Evolutionary conservation across 257 asterid species (phyloP).

Genomic region (Thymus quinquecostatus): DNA sequence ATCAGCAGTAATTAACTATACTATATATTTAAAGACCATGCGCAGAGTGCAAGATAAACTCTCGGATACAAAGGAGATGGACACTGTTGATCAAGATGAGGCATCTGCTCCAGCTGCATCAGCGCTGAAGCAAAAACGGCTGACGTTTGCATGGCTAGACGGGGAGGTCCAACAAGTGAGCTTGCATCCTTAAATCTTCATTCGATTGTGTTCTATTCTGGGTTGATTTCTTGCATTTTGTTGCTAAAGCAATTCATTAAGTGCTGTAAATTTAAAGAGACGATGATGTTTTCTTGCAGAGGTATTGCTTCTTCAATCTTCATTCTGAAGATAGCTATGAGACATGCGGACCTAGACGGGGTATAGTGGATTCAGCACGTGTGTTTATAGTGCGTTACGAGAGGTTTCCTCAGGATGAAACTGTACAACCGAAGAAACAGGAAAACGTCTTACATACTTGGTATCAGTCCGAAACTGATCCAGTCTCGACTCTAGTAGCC

Average conservation of each 20-base stretch:
- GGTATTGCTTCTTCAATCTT: conserved; percentile 85
- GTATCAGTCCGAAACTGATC: conserved; percentile 68
- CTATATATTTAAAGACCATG: conserved; percentile 70
- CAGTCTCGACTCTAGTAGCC: conserved; percentile 90
- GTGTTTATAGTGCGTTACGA: conserved; percentile 82
- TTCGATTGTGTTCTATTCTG: conserved; percentile 10
- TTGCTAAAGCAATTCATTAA: conserved; percentile 4
- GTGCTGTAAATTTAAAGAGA: conserved; percentile 26
- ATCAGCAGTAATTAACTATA: conserved; percentile 35
- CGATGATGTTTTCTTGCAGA: conserved; percentile 52
- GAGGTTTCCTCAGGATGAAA: conserved; percentile 53
- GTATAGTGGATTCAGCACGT: conserved; percentile 60
- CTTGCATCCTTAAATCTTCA: conserved; percentile 26
- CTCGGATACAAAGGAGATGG: conserved; percentile 45
- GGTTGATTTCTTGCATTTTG: conserved; percentile 21
- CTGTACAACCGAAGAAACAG: conserved; percentile 42
- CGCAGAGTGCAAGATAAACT: conserved; percentile 86
- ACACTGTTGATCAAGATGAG: conserved; percentile 53
- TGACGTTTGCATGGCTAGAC: conserved; percentile 93
- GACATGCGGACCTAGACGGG: conserved; percentile 90
- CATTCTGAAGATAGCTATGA: conserved; percentile 87
- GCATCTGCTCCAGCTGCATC: conserved; percentile 53
- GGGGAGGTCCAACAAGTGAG: conserved; percentile 92
- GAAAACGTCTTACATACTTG: conserved; percentile 58
- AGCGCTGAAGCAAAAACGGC: conserved; percentile 74